Percentiles rank a stretch among this genome's conserved stretches.
These are phyloP conservation scores for Penicillium polonicum DNA, from an alignment of 2,329 filamentous ascomycete genomes.

Conservation along the genomic window DNA sequence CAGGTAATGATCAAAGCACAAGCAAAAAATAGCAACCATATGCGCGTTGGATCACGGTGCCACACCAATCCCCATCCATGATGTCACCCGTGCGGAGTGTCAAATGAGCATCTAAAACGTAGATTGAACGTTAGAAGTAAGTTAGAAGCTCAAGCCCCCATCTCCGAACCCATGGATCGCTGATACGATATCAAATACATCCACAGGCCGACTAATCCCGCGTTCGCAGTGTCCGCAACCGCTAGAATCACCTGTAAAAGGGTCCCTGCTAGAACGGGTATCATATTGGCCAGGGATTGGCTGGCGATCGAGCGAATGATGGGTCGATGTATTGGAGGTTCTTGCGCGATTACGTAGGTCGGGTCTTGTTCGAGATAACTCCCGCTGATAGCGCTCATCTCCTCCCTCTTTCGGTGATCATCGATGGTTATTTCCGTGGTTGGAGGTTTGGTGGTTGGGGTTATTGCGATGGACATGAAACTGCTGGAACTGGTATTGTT, in stretches of 20 bases:
- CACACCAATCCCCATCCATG: neutral
- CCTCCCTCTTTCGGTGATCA: neutral
- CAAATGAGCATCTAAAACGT: neutral
- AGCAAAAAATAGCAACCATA: constrained; percentile 2
- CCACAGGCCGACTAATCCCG: neutral
- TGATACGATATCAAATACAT: neutral
- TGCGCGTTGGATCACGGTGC: neutral
- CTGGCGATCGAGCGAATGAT: neutral
- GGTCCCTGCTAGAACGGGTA: neutral
- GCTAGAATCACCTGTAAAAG: neutral
- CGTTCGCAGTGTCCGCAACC: neutral
- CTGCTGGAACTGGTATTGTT: neutral
- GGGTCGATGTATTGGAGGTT: neutral
- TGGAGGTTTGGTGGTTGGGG: neutral
- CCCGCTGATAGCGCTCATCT: neutral
- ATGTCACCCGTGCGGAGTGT: neutral
- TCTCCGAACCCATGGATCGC: neutral
- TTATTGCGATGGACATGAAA: constrained; percentile 6
- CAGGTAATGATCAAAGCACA: neutral
- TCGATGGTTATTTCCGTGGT: neutral
- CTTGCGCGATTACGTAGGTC: constrained; percentile 6
- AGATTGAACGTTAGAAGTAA: neutral
- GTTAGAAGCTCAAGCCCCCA: neutral
- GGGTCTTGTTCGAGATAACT: neutral
- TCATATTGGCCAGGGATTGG: neutral